A percentile compares a stretch with the other conserved stretches of the same genome.
Evolutionary conservation across 164 flowering plant genomes (phyloP).

Genomic region (Cinnamomum chago): DNA sequence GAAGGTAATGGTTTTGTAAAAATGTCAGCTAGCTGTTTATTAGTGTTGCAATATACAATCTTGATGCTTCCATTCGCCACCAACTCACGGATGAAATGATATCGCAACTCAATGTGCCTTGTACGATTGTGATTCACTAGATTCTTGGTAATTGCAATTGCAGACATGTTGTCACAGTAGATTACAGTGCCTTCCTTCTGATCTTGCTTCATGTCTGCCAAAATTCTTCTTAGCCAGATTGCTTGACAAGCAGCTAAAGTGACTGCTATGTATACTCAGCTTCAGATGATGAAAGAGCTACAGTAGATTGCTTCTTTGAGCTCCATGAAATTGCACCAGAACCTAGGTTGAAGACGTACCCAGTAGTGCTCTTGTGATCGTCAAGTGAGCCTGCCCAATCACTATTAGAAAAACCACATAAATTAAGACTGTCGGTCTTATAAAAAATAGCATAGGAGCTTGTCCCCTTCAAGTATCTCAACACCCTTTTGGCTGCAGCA

Average conservation of each 20-base stretch:
- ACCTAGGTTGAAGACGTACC: neutral
- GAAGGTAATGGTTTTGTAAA: neutral
- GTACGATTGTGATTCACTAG: neutral
- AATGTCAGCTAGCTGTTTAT: neutral
- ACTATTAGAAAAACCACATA: neutral
- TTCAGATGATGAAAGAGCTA: neutral
- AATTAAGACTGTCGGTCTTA: too few relatives aligned
- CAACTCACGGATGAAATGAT: neutral
- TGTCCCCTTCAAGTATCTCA: too few relatives aligned
- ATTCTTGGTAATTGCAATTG: neutral
- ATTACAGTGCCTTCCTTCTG: neutral
- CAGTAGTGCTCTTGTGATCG: neutral
- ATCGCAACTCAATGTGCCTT: neutral
- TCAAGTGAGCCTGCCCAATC: neutral
- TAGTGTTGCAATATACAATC: neutral
- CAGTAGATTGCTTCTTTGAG: neutral
- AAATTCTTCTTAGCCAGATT: neutral
- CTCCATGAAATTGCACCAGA: neutral
- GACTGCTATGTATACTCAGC: neutral
- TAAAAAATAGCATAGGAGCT: too few relatives aligned
- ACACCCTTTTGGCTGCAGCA: too few relatives aligned
- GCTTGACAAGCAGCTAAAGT: neutral
- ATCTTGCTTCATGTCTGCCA: neutral
- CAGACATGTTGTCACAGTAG: neutral
- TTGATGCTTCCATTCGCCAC: neutral